phyloP scores from a whole-genome alignment of 306 rosid genomes.

The Cucumis sativus region Cucumber_9930_V3 NC_026661.2:13760501-13761000 shows the following conservation, averaged over 20 bases:
- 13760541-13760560: conserved; percentile 92
- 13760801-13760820: background rate
- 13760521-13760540: conserved; percentile 10
- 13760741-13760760: conserved; percentile 31
- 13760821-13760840: conserved; percentile 6
- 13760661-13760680: conserved; percentile 55
- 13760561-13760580: conserved; percentile 77
- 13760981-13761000: background rate
- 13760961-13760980: background rate
- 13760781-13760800: background rate
- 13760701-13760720: conserved; percentile 43
- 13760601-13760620: conserved; percentile 92
- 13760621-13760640: conserved; percentile 63
- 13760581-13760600: conserved; percentile 88
- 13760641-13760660: conserved; percentile 66
- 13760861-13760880: background rate
- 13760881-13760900: conserved; percentile 1
- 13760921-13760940: background rate
- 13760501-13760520: background rate
- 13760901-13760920: background rate
- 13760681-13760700: conserved; percentile 47
- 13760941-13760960: background rate
- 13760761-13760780: conserved; percentile 21
- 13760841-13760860: conserved; percentile 4
- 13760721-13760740: conserved; percentile 55